A percentile compares a stretch with the other conserved stretches of the same genome.
These are phyloP conservation scores for Zasmidium citrigriseum DNA, from an alignment of 2,329 filamentous ascomycete species.

Conservation along the genomic window DNA sequence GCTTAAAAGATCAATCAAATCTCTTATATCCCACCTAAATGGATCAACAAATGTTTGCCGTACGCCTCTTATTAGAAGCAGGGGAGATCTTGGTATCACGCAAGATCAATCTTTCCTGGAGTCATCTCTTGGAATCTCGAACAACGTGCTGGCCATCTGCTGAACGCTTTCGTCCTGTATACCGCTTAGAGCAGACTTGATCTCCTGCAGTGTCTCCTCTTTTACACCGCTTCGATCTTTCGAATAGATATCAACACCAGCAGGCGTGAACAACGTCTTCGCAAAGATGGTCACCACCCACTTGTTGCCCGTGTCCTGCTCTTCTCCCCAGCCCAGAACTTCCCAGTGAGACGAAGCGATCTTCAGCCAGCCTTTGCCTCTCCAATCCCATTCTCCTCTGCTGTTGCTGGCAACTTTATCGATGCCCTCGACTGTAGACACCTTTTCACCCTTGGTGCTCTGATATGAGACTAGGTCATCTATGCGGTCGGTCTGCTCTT, in stretches of 20 bases:
- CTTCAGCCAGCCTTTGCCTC: conserved; percentile 72
- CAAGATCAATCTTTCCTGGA: conserved; percentile 22
- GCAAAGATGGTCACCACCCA: conserved; percentile 87
- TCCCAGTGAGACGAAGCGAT: conserved; percentile 80
- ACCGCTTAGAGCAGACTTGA: conserved; percentile 57
- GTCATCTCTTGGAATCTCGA: conserved; percentile 45
- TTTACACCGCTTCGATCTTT: conserved; percentile 62
- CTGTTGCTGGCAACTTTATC: conserved; percentile 52
- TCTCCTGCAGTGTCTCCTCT: conserved; percentile 56
- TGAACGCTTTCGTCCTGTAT: conserved; percentile 55
- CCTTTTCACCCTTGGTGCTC: conserved; percentile 48
- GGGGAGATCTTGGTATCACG: no score
- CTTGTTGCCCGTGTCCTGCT: conserved; percentile 39
- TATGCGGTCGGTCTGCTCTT: conserved; percentile 51
- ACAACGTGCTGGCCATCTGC: conserved; percentile 54
- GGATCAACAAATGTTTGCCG: no score
- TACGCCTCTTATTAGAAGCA: no score
- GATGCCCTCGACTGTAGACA: conserved; percentile 65
- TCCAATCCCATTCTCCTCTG: conserved; percentile 67
- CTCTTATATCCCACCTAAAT: no score
- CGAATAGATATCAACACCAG: conserved; percentile 78
- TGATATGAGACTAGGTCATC: conserved; percentile 76
- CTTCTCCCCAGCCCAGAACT: conserved; percentile 72
- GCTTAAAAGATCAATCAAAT: no score
- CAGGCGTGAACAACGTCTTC: conserved; percentile 78